Base-by-base conservation (phyloP, 352 stramenopile species). In the Phytophthora cryptogea region DNA sequence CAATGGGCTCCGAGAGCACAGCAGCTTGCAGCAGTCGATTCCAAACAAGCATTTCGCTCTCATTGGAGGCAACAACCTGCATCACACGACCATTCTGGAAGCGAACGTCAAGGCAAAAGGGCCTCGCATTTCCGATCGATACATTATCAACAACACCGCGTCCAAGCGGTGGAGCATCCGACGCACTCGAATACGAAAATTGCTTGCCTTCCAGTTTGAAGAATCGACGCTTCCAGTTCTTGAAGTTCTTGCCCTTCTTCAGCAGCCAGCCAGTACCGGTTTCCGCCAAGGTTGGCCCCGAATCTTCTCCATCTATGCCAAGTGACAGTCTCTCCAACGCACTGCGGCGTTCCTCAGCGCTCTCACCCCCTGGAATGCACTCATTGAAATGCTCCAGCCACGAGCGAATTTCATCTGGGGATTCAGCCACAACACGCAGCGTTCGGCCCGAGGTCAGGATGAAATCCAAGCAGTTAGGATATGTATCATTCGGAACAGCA, bases 401-500 rank as follows among this genome's bases (percentile, higher is more conserved):
- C 32, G 66, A 70, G 17, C 54, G 72, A 44, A 90, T 88, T 23
- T 92, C 85, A 20, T 86, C 76, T 0, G 58, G 51, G 14, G 80
- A 88, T 42, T 91, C 85, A 13, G 79, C 78, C 0, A 82, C 72
- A 0, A 91, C 85, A 13, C 79, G 81, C 33, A 94, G 59, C 4
- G 84, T 75, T 1, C 85, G 80, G 6, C 83, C 81, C 0, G 62
- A 76, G 10, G 55, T 75, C 2, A 94, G 68, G 20, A 73, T 59
- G 31, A 94, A 80, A 41, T 90, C 80, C n/a, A 94, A 39, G 27
- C 71, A 88, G 54, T 92, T 89, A 3, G 80, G 63, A 54, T 86
- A 72, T 0, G 58, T 72, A 30, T 80, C 63, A 50, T 76, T 88
- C 1, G 73, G 60, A 5, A 74, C 54, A 4, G 78, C 78, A 39